Evolutionary conservation across 805 yeast species (phyloP), one percentile per base, ranked within the genome.

Genomic region (Lachancea sp.): DNA sequence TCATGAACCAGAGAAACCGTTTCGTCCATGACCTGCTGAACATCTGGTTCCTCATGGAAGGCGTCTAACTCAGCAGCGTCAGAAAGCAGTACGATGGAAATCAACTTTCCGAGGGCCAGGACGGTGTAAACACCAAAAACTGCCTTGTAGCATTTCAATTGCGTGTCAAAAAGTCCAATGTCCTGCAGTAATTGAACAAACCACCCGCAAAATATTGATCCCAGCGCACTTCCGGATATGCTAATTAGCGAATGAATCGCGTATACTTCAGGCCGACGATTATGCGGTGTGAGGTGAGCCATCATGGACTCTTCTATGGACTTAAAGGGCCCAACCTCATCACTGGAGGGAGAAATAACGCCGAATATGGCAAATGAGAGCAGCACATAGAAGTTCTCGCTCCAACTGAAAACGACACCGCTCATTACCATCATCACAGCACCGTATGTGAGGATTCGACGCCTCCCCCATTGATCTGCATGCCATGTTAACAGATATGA

Each of bases 261-360:
- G 65, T 78, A 86, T 2, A 85, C 67, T 47, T 78, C 84, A 1
- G 94, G 80, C 34, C 94, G 68, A 41, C 72, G 74, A 40, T 66
- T 67, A 26, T 70, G 71, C 0, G 81, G 78, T 0, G 94, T 81
- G 47, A 87, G 63, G 59, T 84, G 90, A 0, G 95, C 92, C 36
- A 87, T 68, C 29, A 84, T 72, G 1, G 90, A 78, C 55, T 86
- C 95, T 58, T 87, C 96, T 21, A 87, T 78, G 0, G 92, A 77
- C 54, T 83, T 81, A 60, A 87, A 87, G 0, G 96, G 96, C 0
- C 96, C 96, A 0, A 89, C 85, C 54, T 87, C 96, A 53, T 81
- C 88, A 18, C 96, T 95, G 21, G 86, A 77, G 2, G 95, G 92
- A 2, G 95, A 83, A 6, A 87, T 83, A 13, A 87, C 95, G 1